Percentiles rank a stretch among this genome's conserved stretches.
These are phyloP conservation scores for Pyrenochaeta sp. DNA, from an alignment of 2,329 filamentous ascomycete species.

Conservation along the genomic window DNA sequence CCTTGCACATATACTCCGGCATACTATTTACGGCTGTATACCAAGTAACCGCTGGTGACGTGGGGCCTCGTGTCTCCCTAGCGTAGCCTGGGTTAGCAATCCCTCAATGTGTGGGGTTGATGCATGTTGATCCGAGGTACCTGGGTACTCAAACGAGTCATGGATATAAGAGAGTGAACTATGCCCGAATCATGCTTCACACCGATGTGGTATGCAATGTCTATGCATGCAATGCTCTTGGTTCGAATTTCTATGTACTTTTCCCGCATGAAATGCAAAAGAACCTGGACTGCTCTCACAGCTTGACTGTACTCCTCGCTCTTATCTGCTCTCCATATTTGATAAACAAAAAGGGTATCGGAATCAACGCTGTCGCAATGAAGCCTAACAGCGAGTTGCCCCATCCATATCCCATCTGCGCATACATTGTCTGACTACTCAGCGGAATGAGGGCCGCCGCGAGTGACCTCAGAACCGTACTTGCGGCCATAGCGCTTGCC, in stretches of 20 bases:
- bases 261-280: not conserved
- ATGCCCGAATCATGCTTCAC: constrained; percentile 1
- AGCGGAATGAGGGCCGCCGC: constrained; percentile 51
- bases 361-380: constrained; percentile 35
- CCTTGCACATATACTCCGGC: too few relatives aligned
- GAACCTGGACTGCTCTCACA: too few relatives aligned
- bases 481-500: constrained; percentile 52
- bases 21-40: too few relatives aligned
- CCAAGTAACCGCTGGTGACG: constrained; percentile 5
- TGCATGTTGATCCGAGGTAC: constrained; percentile 7
- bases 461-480: constrained; percentile 48
- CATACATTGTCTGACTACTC: constrained; percentile 50
- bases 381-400: constrained; percentile 49
- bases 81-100: not conserved
- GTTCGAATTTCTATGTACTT: too few relatives aligned
- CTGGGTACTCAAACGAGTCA: constrained; percentile 15
- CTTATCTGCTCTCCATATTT: constrained; percentile 44
- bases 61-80: not conserved
- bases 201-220: not conserved
- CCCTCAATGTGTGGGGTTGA: not conserved
- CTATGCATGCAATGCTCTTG: not conserved
- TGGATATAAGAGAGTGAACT: not conserved
- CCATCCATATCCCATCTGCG: constrained; percentile 49
- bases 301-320: constrained; percentile 34
- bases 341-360: constrained; percentile 47